Conservation (phyloP, 495 filamentous ascomycete species). For the Letharia lupina region DNA sequence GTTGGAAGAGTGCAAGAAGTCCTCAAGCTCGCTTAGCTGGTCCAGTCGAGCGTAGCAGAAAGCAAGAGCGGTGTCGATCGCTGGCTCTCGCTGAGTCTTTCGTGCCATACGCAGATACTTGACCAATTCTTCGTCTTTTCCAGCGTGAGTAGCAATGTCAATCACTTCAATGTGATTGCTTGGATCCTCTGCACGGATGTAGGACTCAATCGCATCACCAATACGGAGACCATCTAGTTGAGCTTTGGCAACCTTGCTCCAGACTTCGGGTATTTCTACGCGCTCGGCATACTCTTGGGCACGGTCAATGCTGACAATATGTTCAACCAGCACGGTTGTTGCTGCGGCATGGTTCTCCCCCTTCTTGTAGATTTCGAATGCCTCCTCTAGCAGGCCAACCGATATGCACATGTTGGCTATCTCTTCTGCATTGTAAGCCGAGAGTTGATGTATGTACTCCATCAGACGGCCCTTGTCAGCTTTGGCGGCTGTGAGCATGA, state of each 20-base stretch:
- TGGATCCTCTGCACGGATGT: constrained; percentile 89
- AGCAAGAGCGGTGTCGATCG: constrained; percentile 86
- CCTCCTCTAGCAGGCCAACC: constrained; percentile 91
- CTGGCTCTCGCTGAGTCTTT: constrained; percentile 88
- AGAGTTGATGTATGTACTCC: constrained; percentile 90
- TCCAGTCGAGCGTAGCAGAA: constrained; percentile 89
- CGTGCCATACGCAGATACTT: constrained; percentile 96
- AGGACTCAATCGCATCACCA: constrained; percentile 88
- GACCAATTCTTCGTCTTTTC: constrained; percentile 96
- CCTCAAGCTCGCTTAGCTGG: constrained; percentile 87
- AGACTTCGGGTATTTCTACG: constrained; percentile 93
- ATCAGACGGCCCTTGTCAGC: constrained; percentile 92
- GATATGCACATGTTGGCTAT: constrained; percentile 91
- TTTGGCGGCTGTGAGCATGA: constrained; percentile 96
- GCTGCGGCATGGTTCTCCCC: constrained; percentile 79
- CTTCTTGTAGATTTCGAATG: constrained; percentile 99
- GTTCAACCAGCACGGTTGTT: constrained; percentile 86
- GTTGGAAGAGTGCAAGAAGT: constrained; percentile 90
- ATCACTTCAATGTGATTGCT: constrained; percentile 94
- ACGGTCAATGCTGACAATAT: constrained; percentile 96
- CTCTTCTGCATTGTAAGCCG: constrained; percentile 82
- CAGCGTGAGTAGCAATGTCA: constrained; percentile 88
- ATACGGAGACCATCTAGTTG: constrained; percentile 95
- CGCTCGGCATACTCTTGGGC: constrained; percentile 95
- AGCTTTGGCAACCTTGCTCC: constrained; percentile 98